These are phyloP conservation scores for Phytophthora pisi DNA, from an alignment of 352 stramenopile genomes.

Conservation along the genomic window DNA sequence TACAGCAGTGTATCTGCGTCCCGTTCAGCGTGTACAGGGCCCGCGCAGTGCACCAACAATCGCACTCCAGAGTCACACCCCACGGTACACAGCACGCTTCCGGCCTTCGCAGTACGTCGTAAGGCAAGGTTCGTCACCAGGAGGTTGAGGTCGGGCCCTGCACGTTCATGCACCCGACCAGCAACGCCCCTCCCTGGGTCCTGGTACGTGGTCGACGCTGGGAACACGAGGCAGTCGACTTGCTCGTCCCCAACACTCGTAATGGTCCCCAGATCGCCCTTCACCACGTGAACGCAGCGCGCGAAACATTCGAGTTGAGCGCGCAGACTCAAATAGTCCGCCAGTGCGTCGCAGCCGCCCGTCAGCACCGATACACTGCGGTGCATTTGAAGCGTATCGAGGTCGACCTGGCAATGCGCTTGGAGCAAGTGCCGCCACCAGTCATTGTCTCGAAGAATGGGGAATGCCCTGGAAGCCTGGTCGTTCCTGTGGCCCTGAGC, in stretches of 20 bases:
- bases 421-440: slow-evolving; percentile 33
- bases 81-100: slow-evolving; percentile 46
- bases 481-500: no score
- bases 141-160: slow-evolving; percentile 34
- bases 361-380: slow-evolving; percentile 12
- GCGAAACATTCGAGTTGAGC: slow-evolving; percentile 49
- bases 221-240: slow-evolving; percentile 72
- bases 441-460: slow-evolving; percentile 10
- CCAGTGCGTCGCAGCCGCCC: slow-evolving; percentile 30
- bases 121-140: slow-evolving; percentile 19
- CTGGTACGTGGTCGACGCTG: slow-evolving; percentile 44
- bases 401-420: slow-evolving; percentile 20
- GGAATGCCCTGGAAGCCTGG: slow-evolving; percentile 1
- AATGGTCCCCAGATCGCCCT: slow-evolving; percentile 54
- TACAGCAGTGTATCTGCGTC: slow-evolving; percentile 42
- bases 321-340: slow-evolving; percentile 50
- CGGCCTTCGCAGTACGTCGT: background rate
- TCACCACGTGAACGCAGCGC: slow-evolving; percentile 38
- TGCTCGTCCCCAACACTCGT: slow-evolving; percentile 20
- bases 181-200: slow-evolving; percentile 56
- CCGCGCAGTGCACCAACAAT: slow-evolving; percentile 68
- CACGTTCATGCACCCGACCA: slow-evolving; percentile 52
- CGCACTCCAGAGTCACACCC: slow-evolving; percentile 48
- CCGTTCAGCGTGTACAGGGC: slow-evolving; percentile 14
- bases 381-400: slow-evolving; percentile 11